Percentiles rank a stretch among this genome's conserved stretches.
phyloP scores from a whole-genome alignment of 148 eudicot genomes.

The Selenicereus undatus region DNA sequence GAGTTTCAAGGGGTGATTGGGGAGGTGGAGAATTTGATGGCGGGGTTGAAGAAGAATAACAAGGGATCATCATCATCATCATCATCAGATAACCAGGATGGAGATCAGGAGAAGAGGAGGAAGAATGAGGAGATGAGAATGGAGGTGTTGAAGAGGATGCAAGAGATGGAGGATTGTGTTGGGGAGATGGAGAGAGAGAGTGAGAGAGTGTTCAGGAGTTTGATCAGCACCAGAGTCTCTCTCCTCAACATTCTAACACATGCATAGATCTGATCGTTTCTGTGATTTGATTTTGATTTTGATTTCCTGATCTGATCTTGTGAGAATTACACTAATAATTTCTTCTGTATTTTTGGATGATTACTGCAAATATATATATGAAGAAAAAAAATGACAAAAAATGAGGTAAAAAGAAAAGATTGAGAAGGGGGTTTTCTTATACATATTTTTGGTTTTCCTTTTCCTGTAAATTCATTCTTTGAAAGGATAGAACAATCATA shows the following conservation, averaged over 20 bases:
- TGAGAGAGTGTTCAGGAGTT: slow-evolving; percentile 80
- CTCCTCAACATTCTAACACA: slow-evolving; percentile 73
- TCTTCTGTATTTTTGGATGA: not conserved
- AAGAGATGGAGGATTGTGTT: slow-evolving; percentile 60
- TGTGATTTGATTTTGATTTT: not conserved
- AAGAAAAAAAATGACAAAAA: not conserved
- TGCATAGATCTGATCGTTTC: slow-evolving; percentile 21
- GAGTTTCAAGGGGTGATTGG: slow-evolving; percentile 26
- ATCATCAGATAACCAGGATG: slow-evolving; percentile 1
- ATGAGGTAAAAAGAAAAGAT: not conserved
- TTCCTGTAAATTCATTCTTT: slow-evolving; percentile 19
- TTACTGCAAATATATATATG: not conserved
- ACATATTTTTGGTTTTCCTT: not conserved
- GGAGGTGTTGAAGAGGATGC: slow-evolving; percentile 49
- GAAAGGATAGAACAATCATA: not conserved
- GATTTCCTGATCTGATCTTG: not conserved
- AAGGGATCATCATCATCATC: not conserved
- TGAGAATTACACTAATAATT: slow-evolving; percentile 12
- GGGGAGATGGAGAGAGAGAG: slow-evolving; percentile 58
- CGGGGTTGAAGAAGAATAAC: slow-evolving; percentile 33
- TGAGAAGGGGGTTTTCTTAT: not conserved
- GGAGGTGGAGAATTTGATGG: slow-evolving; percentile 29
- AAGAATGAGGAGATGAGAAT: slow-evolving; percentile 44
- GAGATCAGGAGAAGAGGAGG: slow-evolving; percentile 13
- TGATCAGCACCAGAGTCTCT: slow-evolving; percentile 76